These are phyloP conservation scores for Pseudocercospora pini-densiflorae DNA, from an alignment of 2,329 filamentous ascomycete species.

Conservation along the genomic window DNA sequence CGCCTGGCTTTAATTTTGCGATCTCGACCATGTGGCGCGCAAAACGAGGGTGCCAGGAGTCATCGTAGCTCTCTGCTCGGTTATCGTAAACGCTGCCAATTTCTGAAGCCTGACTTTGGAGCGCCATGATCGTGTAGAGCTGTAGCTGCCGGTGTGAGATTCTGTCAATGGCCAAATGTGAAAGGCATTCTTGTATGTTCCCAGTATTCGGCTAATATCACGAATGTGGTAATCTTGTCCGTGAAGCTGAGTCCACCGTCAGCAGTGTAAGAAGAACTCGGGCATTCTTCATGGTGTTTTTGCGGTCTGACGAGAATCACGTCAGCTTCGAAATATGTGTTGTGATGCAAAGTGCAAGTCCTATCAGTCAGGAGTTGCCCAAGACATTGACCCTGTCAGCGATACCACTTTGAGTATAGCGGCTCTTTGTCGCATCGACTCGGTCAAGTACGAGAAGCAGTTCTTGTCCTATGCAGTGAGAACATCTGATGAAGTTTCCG, in stretches of 20 bases:
- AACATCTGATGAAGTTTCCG: neutral
- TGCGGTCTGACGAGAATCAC: no score
- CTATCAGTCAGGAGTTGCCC: neutral
- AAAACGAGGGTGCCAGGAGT: conserved; percentile 48
- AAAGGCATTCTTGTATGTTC: neutral
- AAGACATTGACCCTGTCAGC: neutral
- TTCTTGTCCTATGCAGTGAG: neutral
- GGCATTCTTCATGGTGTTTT: no score
- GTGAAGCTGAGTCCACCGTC: neutral
- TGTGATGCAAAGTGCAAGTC: neutral
- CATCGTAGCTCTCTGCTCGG: conserved; percentile 44
- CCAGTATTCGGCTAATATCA: neutral
- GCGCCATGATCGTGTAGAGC: neutral
- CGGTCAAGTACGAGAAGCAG: neutral
- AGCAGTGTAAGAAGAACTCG: neutral
- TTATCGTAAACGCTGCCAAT: conserved; percentile 39
- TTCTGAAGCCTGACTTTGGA: conserved; percentile 18
- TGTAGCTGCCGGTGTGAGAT: neutral
- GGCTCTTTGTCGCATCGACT: neutral
- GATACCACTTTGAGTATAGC: neutral
- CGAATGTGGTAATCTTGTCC: neutral
- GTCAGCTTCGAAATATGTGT: no score
- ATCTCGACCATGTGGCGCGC: conserved; percentile 44
- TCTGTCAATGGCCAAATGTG: neutral
- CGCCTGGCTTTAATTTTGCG: conserved; percentile 37